Evolutionary conservation across 202 grass and related monocot genomes (phyloP), one percentile per base, ranked within the genome.

Genomic region (Schoenoplectus triqueter): DNA sequence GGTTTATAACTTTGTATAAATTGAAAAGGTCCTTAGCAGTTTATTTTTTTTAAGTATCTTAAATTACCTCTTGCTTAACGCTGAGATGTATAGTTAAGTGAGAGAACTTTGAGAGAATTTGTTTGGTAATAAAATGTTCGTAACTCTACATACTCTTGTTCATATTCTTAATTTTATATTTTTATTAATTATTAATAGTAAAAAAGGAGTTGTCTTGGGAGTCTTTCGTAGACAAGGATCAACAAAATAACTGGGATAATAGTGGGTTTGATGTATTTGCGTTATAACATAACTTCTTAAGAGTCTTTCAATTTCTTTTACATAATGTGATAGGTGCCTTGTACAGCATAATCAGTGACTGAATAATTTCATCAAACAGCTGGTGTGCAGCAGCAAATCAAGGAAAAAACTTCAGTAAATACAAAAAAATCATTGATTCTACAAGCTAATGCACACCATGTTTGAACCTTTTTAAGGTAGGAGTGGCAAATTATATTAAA

Each of bases 251-350:
- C 31, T 31, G 31, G 31, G 31, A 31, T 31, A 31, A 31, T 31
- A 31, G 31, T 31, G 31, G 31, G 31, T 31, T 31, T 31, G 31
- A 31, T 31, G 31, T 31, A 31, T 31, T 31, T 31, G 31, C 31
- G 31, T 31, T 31, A 31, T 31, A 31, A 31, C 31, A 31, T 31
- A 31, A 31, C 31, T 31, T 31, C 1, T 31, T 31, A 31, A 31
- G 31, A 31, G 31, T 31, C 31, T 31, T 31, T 31, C 31, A 31
- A 1, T 31, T 31, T 31, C 31, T 31, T 31, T 18, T 7, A 2
- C 2, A 72, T 72, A 49, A 47, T 72, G 7, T 72, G n/a, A 49
- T 72, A 72, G 7, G n/a, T 75, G 15, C 49, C 72, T 55, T 76
- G 19, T 56, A 76, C 17, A 75, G 48, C 10, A 75, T 13, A 70